Percentiles rank a stretch among this genome's conserved stretches.
These are phyloP conservation scores for Fusarium bulbicola DNA, from an alignment of 2,329 filamentous ascomycete species.

Conservation along the genomic window DNA sequence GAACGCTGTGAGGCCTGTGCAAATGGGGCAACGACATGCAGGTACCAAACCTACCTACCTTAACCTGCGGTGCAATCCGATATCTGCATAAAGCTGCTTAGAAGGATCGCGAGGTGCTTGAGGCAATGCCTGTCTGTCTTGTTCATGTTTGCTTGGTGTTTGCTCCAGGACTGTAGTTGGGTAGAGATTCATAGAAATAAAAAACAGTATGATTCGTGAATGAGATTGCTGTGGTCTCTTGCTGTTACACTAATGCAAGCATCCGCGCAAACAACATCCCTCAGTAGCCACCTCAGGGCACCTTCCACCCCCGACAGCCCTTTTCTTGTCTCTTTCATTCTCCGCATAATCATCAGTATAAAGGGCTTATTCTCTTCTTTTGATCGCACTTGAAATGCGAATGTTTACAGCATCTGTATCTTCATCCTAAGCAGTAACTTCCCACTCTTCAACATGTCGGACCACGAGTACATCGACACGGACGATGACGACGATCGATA, in stretches of 20 bases:
- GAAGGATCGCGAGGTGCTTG: background rate
- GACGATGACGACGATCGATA: conserved; percentile 43
- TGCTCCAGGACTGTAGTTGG: background rate
- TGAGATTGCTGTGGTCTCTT: background rate
- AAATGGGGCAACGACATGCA: background rate
- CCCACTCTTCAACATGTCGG: background rate
- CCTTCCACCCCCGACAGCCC: background rate
- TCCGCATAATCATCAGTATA: background rate
- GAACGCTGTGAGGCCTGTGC: background rate
- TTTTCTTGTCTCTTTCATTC: background rate
- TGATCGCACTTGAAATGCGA: background rate
- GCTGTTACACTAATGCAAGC: background rate
- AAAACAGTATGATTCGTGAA: too few species aligned
- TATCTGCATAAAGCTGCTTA: background rate
- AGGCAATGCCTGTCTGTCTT: background rate
- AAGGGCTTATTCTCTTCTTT: background rate
- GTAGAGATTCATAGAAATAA: too few species aligned
- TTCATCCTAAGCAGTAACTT: background rate
- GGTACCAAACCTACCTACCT: background rate
- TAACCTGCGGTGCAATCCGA: background rate
- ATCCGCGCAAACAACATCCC: background rate
- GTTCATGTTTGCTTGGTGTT: background rate
- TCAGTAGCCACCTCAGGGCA: background rate
- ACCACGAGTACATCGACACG: conserved; percentile 24
- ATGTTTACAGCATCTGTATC: background rate